phyloP scores from a whole-genome alignment of 2,329 filamentous ascomycete genomes.

The Calycina herbarum region DNA sequence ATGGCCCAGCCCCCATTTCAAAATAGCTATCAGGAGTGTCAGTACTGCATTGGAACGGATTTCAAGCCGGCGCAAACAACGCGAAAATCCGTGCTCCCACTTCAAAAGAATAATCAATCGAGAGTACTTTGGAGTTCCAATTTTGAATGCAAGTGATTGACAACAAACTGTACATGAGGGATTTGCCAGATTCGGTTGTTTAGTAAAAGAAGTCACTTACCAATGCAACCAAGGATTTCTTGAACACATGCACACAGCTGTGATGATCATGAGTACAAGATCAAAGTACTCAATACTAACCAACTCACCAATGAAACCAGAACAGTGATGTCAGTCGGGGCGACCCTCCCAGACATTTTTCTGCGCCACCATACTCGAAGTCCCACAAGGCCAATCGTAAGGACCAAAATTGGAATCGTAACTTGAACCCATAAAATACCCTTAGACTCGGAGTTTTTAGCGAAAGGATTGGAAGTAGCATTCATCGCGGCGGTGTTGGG shows the following conservation, averaged over 20 bases:
- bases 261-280: not conserved
- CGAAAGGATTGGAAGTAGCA: slow-evolving; percentile 8
- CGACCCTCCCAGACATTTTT: slow-evolving; percentile 9
- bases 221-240: slow-evolving; percentile 16
- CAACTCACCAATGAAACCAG: slow-evolving; percentile 15
- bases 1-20: slow-evolving; percentile 22
- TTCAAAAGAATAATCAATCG: too few species aligned
- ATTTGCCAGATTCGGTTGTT: not conserved
- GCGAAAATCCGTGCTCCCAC: not conserved
- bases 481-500: not conserved
- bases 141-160: not conserved
- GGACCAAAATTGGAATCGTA: slow-evolving; percentile 19
- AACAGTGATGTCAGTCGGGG: slow-evolving; percentile 9
- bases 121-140: too few species aligned
- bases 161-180: not conserved
- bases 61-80: not conserved
- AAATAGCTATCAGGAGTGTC: slow-evolving; percentile 13
- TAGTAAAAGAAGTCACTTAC: not conserved
- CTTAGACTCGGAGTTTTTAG: slow-evolving; percentile 7
- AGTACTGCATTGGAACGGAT: not conserved
- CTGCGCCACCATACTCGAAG: slow-evolving; percentile 23
- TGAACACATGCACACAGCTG: slow-evolving; percentile 16
- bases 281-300: not conserved
- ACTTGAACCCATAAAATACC: slow-evolving; percentile 16
- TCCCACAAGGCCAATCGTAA: slow-evolving; percentile 15